Percentiles rank a stretch among this genome's conserved stretches.
phyloP scores from a whole-genome alignment of 495 filamentous ascomycete genomes.

The Talaromyces stipitatus region DNA sequence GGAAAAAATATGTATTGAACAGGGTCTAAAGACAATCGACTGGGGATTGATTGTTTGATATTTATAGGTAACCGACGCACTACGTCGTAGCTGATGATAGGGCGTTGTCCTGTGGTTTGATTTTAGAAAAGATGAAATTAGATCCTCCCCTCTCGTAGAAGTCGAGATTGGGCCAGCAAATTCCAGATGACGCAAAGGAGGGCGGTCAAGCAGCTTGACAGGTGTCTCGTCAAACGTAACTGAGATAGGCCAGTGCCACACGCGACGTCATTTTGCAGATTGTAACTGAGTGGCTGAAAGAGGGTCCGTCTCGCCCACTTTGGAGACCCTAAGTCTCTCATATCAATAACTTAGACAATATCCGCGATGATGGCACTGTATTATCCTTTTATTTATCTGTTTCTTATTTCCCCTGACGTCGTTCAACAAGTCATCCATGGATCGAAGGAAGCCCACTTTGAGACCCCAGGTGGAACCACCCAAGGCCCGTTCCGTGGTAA shows the following conservation, averaged over 20 bases:
- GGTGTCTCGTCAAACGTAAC: background rate
- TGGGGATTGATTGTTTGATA: background rate
- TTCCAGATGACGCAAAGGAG: slow-evolving; percentile 1
- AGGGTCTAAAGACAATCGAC: background rate
- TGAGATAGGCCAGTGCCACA: background rate
- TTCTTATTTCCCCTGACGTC: background rate
- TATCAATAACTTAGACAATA: too few species aligned
- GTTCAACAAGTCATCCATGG: background rate
- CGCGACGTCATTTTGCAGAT: background rate
- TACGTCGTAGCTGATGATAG: too few species aligned
- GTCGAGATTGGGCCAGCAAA: background rate
- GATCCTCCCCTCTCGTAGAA: background rate
- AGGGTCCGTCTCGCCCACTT: too few species aligned
- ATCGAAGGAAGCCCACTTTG: background rate
- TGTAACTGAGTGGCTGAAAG: background rate
- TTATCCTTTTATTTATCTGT: background rate
- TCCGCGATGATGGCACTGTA: background rate
- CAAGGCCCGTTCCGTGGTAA: background rate
- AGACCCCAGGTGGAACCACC: background rate
- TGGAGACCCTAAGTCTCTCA: too few species aligned
- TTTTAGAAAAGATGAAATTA: background rate
- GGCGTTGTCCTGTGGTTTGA: too few species aligned
- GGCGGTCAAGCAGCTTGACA: background rate
- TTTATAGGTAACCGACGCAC: background rate
- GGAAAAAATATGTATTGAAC: background rate